Evolutionary conservation across 192 early-diverging fungal species (phyloP).

Genomic region (Diversispora eburnea): DNA sequence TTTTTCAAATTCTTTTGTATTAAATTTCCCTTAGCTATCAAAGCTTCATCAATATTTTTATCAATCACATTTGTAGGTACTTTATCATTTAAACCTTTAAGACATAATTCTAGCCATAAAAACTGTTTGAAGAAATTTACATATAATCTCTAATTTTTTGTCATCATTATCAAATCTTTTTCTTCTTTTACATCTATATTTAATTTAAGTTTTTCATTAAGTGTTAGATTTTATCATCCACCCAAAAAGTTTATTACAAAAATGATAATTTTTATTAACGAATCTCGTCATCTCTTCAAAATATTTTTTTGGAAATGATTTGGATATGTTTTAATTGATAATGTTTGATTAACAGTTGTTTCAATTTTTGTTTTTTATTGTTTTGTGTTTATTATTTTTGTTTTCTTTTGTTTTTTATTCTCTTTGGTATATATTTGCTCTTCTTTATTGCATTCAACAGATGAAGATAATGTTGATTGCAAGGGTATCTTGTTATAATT

Average conservation of each 20-base stretch:
- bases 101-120: constrained; percentile 23
- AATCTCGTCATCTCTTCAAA: not conserved
- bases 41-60: constrained; percentile 18
- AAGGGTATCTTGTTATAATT: too few relatives aligned
- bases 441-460: constrained; percentile 13
- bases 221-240: too few relatives aligned
- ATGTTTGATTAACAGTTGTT: not conserved
- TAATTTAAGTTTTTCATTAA: too few relatives aligned
- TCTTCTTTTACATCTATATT: constrained; percentile 17
- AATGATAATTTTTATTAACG: not conserved
- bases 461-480: constrained; percentile 16
- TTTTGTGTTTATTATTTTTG: constrained; percentile 4
- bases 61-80: not conserved
- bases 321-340: constrained; percentile 3
- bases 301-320: constrained; percentile 10
- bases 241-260: too few relatives aligned
- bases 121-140: constrained; percentile 18
- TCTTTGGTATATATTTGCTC: not conserved
- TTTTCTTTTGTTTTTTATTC: not conserved
- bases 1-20: constrained; percentile 17
- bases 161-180: constrained; percentile 10
- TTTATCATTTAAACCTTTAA: constrained; percentile 9
- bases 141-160: constrained; percentile 17
- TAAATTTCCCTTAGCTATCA: constrained; percentile 10
- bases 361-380: constrained; percentile 2